phyloP scores from a whole-genome alignment of 139 green algal genomes.

The Tetradesmus lagerheimii region DNA sequence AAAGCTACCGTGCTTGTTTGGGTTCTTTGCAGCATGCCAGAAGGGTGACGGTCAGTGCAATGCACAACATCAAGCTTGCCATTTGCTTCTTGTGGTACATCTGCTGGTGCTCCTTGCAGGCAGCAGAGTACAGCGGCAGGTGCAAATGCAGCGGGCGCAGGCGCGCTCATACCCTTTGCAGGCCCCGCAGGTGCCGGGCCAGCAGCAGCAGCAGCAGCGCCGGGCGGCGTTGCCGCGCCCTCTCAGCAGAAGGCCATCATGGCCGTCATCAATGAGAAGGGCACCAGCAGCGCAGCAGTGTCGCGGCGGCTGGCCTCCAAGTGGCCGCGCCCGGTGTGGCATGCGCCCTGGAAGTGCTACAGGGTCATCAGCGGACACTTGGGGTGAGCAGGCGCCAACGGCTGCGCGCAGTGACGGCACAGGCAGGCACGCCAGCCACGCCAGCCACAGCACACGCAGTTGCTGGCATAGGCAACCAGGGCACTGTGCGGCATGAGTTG shows the following conservation, averaged over 20 bases:
- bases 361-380: constrained; percentile 96
- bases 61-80: not conserved
- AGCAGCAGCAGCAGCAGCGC: constrained; percentile 11
- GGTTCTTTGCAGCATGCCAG: not conserved
- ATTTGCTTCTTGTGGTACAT: not conserved
- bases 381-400: constrained; percentile 74
- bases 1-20: no score
- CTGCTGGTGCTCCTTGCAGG: not conserved
- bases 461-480: not conserved
- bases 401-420: not conserved
- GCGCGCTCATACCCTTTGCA: constrained; percentile 27
- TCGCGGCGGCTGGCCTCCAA: constrained; percentile 85
- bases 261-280: constrained; percentile 64
- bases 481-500: not conserved
- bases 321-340: constrained; percentile 95
- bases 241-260: constrained; percentile 59
- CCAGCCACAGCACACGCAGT: not conserved
- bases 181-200: not conserved
- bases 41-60: not conserved
- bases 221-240: constrained; percentile 9
- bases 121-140: not conserved
- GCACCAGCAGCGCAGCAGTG: constrained; percentile 76
- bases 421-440: no score
- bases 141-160: not conserved
- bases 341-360: constrained; percentile 97